Evolutionary conservation across 2,329 filamentous ascomycete species (phyloP).

Genomic region (Colletotrichum incanum): DNA sequence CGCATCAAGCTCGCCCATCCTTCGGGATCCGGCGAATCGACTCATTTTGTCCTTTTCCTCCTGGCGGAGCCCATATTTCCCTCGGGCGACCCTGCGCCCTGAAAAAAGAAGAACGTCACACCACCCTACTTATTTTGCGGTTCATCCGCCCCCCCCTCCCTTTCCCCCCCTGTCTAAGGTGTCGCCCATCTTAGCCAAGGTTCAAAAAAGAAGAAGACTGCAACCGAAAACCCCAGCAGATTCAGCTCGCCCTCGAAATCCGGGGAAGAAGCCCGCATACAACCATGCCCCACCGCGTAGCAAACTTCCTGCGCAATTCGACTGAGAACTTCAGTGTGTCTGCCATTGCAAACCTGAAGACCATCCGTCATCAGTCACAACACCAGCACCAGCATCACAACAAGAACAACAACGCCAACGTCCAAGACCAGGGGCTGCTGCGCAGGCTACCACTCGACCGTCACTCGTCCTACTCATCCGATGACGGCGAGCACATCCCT

Average conservation of each 20-base stretch:
- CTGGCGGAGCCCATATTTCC: slow-evolving; percentile 12
- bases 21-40: slow-evolving; percentile 40
- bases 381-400: slow-evolving; percentile 23
- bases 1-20: slow-evolving; percentile 33
- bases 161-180: slow-evolving; percentile 32
- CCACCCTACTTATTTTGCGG: slow-evolving; percentile 21
- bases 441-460: slow-evolving; percentile 35
- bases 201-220: slow-evolving; percentile 24
- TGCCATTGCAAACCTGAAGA: slow-evolving; percentile 65
- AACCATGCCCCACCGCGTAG: slow-evolving; percentile 72
- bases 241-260: slow-evolving; percentile 27
- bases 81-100: slow-evolving; percentile 27
- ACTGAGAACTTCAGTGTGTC: slow-evolving; percentile 59
- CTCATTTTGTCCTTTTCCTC: slow-evolving; percentile 28
- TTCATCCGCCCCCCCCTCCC: slow-evolving; percentile 20
- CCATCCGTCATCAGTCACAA: slow-evolving; percentile 48
- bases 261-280: slow-evolving; percentile 27
- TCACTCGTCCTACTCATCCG: slow-evolving; percentile 42
- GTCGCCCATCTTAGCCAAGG: slow-evolving; percentile 41
- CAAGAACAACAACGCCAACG: slow-evolving; percentile 13
- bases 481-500: slow-evolving; percentile 43
- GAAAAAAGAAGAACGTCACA: slow-evolving; percentile 27
- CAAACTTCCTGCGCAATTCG: slow-evolving; percentile 71
- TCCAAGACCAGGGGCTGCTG: slow-evolving; percentile 34
- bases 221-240: slow-evolving; percentile 13